phyloP scores from a whole-genome alignment of 139 green algal genomes.

The Haematococcus lacustris region DNA sequence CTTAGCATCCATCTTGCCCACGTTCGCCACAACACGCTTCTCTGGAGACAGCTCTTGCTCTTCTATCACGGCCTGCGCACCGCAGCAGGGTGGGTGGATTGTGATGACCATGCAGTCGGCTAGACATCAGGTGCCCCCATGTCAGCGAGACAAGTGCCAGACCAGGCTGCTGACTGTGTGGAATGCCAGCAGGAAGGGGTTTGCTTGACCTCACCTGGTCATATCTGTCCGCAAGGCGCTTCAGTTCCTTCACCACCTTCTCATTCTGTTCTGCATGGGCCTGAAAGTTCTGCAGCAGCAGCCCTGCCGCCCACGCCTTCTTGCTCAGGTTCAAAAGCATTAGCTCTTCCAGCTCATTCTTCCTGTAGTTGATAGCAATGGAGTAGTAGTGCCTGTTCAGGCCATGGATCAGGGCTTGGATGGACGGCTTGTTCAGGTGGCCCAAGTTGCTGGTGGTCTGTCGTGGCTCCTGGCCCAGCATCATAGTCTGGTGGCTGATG shows the following conservation, averaged over 20 bases:
- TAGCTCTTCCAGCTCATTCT: conserved; percentile 96
- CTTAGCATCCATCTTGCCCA: conserved; percentile 93
- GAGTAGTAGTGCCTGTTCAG: conserved; percentile 99
- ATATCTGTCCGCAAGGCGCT: conserved; percentile 76
- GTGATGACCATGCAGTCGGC: too few species aligned
- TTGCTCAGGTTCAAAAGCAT: conserved; percentile 96
- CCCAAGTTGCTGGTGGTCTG: conserved; percentile 98
- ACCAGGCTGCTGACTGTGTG: too few species aligned
- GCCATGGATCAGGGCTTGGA: conserved; percentile 94
- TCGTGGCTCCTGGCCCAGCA: conserved; percentile 93
- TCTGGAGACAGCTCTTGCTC: conserved; percentile 78
- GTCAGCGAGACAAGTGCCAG: too few species aligned
- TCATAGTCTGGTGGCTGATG: conserved; percentile 97
- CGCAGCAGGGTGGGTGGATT: too few species aligned
- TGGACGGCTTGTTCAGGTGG: conserved; percentile 96
- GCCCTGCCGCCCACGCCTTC: conserved; percentile 80
- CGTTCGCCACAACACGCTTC: conserved; percentile 80
- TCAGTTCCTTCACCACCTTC: conserved; percentile 72
- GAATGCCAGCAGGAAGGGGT: too few species aligned
- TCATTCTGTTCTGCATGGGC: conserved; percentile 57
- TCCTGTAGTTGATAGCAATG: conserved; percentile 97
- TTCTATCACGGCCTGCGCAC: conserved; percentile 68
- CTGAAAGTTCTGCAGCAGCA: conserved; percentile 65
- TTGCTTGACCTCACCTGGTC: conserved; percentile 48
- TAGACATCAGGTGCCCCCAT: too few species aligned